Conservation (phyloP, 768 basidiomycete species). For the Naganishia antarctica region DNA sequence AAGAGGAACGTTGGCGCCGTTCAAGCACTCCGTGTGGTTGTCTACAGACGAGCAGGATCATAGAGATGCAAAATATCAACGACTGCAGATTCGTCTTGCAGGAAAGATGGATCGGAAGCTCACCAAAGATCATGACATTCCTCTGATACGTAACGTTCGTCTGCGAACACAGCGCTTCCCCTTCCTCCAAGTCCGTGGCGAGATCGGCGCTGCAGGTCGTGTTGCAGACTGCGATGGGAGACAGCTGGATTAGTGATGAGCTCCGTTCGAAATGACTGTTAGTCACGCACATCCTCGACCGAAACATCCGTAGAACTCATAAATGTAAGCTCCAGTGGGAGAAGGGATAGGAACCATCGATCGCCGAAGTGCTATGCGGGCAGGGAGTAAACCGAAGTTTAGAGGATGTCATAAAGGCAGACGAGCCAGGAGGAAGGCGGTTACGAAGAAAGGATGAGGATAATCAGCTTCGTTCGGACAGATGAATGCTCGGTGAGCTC, state of each 20-base stretch:
- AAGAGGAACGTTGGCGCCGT: constrained; percentile 10
- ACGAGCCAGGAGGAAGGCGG: not conserved
- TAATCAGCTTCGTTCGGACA: too few relatives aligned
- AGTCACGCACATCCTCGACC: constrained; percentile 6
- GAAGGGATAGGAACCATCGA: constrained; percentile 10
- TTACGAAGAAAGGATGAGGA: not conserved
- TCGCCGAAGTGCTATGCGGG: constrained; percentile 1
- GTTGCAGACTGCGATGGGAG: not conserved
- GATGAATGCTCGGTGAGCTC: too few relatives aligned
- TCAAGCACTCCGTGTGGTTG: constrained; percentile 14
- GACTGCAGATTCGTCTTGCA: too few relatives aligned
- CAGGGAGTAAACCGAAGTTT: too few relatives aligned
- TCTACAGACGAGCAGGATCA: not conserved
- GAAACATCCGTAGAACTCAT: constrained; percentile 17
- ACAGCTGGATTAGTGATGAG: not conserved
- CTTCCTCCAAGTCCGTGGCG: not conserved
- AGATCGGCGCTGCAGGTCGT: constrained; percentile 4
- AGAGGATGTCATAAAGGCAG: too few relatives aligned
- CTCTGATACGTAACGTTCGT: constrained; percentile 1
- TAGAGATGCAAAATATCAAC: too few relatives aligned
- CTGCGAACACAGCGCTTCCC: constrained; percentile 2
- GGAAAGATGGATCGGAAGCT: not conserved
- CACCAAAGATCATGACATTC: constrained; percentile 8
- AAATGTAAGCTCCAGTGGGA: constrained; percentile 8
- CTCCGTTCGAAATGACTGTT: not conserved